A percentile compares a stretch with the other conserved stretches of the same genome.
These are phyloP conservation scores for Neoboletus brunneissimus DNA, from an alignment of 768 basidiomycete genomes.

Conservation along the genomic window DNA sequence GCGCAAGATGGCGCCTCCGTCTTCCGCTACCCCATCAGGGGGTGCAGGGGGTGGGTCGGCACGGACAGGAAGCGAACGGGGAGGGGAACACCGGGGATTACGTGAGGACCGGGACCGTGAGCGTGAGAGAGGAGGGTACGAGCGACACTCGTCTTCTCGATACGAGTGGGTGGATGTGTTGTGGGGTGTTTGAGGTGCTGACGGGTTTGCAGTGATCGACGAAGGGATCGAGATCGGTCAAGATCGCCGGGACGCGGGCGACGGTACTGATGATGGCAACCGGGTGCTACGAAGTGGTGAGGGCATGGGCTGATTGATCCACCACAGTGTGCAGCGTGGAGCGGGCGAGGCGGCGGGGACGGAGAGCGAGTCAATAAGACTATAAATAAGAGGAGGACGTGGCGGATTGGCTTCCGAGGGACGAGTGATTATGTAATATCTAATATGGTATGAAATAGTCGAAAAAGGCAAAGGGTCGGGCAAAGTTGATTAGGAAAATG, in stretches of 20 bases:
- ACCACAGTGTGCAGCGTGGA: constrained; percentile 26
- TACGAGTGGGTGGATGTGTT: constrained; percentile 59
- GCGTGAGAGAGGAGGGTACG: constrained; percentile 65
- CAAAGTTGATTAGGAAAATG: constrained; percentile 25
- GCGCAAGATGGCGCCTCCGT: constrained; percentile 58
- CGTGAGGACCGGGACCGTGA: constrained; percentile 69
- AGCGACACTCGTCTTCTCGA: constrained; percentile 64
- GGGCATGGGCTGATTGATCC: constrained; percentile 10
- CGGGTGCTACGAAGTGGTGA: not conserved
- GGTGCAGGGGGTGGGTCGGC: constrained; percentile 37
- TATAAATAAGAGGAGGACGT: not conserved
- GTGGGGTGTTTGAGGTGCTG: constrained; percentile 15
- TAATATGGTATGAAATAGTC: constrained; percentile 14
- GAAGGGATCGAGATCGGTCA: constrained; percentile 70
- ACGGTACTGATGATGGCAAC: constrained; percentile 40
- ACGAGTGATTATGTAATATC: constrained; percentile 19
- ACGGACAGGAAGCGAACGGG: constrained; percentile 43
- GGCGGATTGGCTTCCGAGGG: constrained; percentile 2
- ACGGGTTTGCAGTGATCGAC: constrained; percentile 53
- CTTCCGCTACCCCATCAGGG: constrained; percentile 36
- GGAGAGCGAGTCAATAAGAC: not conserved
- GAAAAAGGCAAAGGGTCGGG: constrained; percentile 13
- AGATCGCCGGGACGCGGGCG: constrained; percentile 63
- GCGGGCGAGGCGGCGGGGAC: constrained; percentile 20
- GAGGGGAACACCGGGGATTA: constrained; percentile 53